A percentile compares a stretch with the other conserved stretches of the same genome.
phyloP scores from a whole-genome alignment of 2,329 filamentous ascomycete genomes.

The Diaporthe capsici region DNA sequence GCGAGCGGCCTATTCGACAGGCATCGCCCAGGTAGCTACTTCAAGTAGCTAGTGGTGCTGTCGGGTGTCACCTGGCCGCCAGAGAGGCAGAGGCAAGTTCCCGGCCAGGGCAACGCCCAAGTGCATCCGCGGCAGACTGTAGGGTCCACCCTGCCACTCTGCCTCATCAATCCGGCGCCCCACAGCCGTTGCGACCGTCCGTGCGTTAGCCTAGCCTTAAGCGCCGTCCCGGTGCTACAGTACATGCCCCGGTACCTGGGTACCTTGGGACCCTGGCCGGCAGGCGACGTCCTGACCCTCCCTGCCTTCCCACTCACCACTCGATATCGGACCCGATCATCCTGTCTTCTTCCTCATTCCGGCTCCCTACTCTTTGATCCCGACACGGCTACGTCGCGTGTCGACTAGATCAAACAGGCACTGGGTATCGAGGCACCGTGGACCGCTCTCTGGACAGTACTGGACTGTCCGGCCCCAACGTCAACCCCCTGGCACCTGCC shows the following conservation, averaged over 20 bases:
- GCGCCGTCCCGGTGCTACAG: slow-evolving; percentile 18
- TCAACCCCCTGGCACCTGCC: background rate
- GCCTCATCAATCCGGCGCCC: slow-evolving; percentile 23
- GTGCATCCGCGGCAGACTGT: slow-evolving; percentile 10
- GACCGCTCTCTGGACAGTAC: background rate
- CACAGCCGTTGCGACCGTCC: slow-evolving; percentile 18
- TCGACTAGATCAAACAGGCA: background rate
- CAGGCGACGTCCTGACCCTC: background rate
- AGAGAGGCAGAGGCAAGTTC: background rate
- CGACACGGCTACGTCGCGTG: background rate
- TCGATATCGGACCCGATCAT: background rate
- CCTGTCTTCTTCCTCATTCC: background rate
- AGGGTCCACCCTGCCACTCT: background rate
- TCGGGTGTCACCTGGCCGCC: background rate
- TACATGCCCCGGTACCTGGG: background rate
- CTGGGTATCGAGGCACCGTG: background rate
- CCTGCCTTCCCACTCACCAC: background rate
- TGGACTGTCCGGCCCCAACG: background rate
- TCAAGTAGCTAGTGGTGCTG: background rate
- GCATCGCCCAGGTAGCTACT: slow-evolving; percentile 2
- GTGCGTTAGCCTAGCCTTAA: slow-evolving; percentile 9
- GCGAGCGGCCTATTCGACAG: background rate
- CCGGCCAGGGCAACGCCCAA: background rate
- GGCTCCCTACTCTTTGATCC: slow-evolving; percentile 3
- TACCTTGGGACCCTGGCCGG: background rate